A percentile compares a stretch with the other conserved stretches of the same genome.
Evolutionary conservation across 1,284 basidiomycete species (phyloP).

Genomic region (Puccinia horiana): DNA sequence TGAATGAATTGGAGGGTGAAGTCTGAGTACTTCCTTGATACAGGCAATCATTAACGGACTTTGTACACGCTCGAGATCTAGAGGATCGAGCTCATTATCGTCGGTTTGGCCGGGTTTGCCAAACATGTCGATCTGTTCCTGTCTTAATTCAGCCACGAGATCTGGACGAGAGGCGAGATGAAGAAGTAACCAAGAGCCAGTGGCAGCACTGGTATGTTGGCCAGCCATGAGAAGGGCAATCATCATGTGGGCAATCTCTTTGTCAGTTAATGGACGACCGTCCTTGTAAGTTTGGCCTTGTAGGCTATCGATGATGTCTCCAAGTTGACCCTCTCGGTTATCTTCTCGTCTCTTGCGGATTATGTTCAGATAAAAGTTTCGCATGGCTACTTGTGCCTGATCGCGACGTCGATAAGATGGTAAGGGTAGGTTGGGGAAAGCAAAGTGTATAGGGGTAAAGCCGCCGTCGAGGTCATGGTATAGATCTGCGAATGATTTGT

Average conservation of each 20-base stretch:
- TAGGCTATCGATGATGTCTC: conserved; percentile 91
- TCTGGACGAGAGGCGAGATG: conserved; percentile 80
- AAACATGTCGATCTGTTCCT: conserved; percentile 85
- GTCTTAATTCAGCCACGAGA: conserved; percentile 75
- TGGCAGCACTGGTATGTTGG: conserved; percentile 94
- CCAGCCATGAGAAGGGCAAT: conserved; percentile 66
- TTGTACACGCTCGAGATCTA: conserved; percentile 83
- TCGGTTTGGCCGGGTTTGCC: conserved; percentile 70
- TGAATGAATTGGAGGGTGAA: conserved; percentile 87
- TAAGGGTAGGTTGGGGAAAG: conserved; percentile 90
- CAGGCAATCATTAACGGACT: conserved; percentile 80
- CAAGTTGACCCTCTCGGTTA: conserved; percentile 63
- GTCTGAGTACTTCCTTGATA: conserved; percentile 62
- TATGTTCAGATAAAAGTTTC: conserved; percentile 87
- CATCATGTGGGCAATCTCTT: conserved; percentile 96
- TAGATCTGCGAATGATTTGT: conserved; percentile 80
- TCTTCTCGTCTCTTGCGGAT: conserved; percentile 72
- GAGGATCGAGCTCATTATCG: conserved; percentile 65
- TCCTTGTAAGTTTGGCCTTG: conserved; percentile 82
- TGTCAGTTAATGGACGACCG: conserved; percentile 76
- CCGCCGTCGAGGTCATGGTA: conserved; percentile 86
- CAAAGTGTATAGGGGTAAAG: conserved; percentile 67
- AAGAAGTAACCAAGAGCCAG: conserved; percentile 86
- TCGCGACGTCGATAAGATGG: conserved; percentile 86
- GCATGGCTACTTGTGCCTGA: conserved; percentile 87